These are phyloP conservation scores for Ensete ventricosum DNA, from an alignment of 176 grass and related monocot species.

Conservation along the genomic window DNA sequence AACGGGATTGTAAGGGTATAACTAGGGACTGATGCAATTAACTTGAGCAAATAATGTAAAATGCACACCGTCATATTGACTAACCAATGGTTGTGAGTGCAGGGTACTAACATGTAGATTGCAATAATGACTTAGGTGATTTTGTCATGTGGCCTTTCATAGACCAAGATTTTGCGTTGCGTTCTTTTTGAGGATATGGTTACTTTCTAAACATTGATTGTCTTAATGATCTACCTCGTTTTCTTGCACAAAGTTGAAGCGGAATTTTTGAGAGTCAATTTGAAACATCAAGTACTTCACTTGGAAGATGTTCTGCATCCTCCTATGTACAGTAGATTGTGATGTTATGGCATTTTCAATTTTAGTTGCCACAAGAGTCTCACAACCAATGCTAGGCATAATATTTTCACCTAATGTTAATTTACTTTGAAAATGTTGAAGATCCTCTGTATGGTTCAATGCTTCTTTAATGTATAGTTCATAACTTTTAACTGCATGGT, in stretches of 20 bases:
- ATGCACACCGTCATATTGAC: too few relatives aligned
- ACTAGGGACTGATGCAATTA: too few relatives aligned
- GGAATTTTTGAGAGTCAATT: neutral
- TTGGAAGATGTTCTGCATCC: neutral
- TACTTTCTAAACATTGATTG: too few relatives aligned
- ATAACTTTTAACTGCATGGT: neutral
- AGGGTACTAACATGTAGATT: too few relatives aligned
- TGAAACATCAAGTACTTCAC: neutral
- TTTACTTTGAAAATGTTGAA: neutral
- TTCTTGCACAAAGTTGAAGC: neutral
- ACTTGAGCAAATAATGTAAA: too few relatives aligned
- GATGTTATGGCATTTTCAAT: neutral
- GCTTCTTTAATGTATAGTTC: neutral
- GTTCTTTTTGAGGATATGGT: too few relatives aligned
- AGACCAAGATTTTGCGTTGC: too few relatives aligned
- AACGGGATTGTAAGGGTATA: too few relatives aligned
- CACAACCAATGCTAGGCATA: neutral
- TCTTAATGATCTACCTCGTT: neutral
- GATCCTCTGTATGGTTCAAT: neutral
- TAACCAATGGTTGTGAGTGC: too few relatives aligned
- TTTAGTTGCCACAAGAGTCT: neutral
- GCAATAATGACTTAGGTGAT: too few relatives aligned
- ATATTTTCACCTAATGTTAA: neutral
- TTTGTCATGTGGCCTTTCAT: too few relatives aligned
- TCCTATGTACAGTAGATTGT: neutral